A percentile compares a stretch with the other conserved stretches of the same genome.
Evolutionary conservation across 2,329 filamentous ascomycete genomes (phyloP).

Genomic region (Nigrograna mackinnonii): DNA sequence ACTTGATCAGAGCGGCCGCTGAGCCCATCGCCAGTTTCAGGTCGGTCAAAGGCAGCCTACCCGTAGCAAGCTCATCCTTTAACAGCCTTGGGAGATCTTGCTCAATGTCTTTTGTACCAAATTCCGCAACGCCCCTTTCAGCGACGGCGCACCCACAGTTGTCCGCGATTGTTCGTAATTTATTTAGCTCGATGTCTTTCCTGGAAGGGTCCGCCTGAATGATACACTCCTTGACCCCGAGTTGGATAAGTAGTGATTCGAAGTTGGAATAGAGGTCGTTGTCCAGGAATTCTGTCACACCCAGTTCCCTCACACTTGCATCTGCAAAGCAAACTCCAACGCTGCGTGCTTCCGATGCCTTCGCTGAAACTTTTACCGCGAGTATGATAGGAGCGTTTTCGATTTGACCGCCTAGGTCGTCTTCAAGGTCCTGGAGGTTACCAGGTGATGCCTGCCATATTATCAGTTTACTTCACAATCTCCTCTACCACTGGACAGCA

Average conservation of each 20-base stretch:
- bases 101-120: constrained; percentile 89
- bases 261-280: constrained; percentile 99
- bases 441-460: constrained; percentile 82
- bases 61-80: constrained; percentile 80
- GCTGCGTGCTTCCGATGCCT: constrained; percentile 78
- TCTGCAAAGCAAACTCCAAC: constrained; percentile 98
- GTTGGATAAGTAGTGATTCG: constrained; percentile 91
- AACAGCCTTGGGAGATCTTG: constrained; percentile 88
- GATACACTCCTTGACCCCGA: constrained; percentile 92
- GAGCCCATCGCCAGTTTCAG: constrained; percentile 96
- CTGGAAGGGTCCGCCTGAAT: constrained; percentile 77
- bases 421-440: constrained; percentile 95
- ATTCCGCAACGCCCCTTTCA: constrained; percentile 76
- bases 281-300: constrained; percentile 97
- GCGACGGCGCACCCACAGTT: constrained; percentile 90
- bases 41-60: constrained; percentile 83
- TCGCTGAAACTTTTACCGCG: constrained; percentile 90
- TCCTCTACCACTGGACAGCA: background rate
- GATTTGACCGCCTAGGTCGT: constrained; percentile 84
- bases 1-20: constrained; percentile 91
- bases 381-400: constrained; percentile 93
- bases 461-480: constrained; percentile 1
- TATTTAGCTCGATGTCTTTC: constrained; percentile 86
- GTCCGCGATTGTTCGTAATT: constrained; percentile 86
- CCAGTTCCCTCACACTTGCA: constrained; percentile 91